Percentiles rank a stretch among this genome's conserved stretches.
Conservation (phyloP, 2,329 filamentous ascomycete genomes). For the Ophiostoma australiae region DNA sequence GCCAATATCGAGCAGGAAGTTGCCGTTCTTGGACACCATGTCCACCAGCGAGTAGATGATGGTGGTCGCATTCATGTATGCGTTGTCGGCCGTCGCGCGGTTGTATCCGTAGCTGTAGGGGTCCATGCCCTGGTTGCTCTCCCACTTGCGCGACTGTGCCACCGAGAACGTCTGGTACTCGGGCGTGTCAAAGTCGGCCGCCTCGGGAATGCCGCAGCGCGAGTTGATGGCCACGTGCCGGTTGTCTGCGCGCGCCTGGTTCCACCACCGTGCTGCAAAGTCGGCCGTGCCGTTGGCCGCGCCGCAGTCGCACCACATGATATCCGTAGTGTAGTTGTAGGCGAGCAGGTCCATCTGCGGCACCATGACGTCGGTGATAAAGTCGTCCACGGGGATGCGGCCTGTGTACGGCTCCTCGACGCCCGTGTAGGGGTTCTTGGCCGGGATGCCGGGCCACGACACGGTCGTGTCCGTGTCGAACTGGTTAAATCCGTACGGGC, state of each 20-base stretch:
- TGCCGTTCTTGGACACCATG: conserved; percentile 52
- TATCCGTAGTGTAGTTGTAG: conserved; percentile 40
- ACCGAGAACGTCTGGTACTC: conserved; percentile 50
- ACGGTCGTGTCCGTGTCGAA: conserved; percentile 20
- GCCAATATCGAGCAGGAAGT: conserved; percentile 53
- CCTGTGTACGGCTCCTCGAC: conserved; percentile 42
- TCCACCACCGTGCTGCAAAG: conserved; percentile 43
- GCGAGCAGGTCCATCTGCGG: conserved; percentile 46
- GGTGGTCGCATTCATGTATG: conserved; percentile 49
- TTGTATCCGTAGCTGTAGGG: conserved; percentile 58
- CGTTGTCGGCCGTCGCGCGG: conserved; percentile 44
- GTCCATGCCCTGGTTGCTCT: conserved; percentile 56
- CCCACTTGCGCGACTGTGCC: conserved; percentile 54
- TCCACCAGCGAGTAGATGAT: conserved; percentile 48
- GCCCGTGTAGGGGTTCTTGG: conserved; percentile 43
- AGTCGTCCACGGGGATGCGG: conserved; percentile 38
- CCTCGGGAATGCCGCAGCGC: conserved; percentile 46
- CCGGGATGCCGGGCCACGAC: conserved; percentile 35
- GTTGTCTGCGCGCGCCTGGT: conserved; percentile 30
- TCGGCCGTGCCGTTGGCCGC: conserved; percentile 39
- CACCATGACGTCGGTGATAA: conserved; percentile 41
- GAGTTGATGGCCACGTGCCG: conserved; percentile 43
- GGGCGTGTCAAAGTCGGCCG: conserved; percentile 56
- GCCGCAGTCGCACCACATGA: conserved; percentile 49
- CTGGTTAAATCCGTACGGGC: conserved; percentile 40